A percentile compares a stretch with the other conserved stretches of the same genome.
These are phyloP conservation scores for Colletotrichum sp. DNA, from an alignment of 2,329 filamentous ascomycete genomes.

Conservation along the genomic window DNA sequence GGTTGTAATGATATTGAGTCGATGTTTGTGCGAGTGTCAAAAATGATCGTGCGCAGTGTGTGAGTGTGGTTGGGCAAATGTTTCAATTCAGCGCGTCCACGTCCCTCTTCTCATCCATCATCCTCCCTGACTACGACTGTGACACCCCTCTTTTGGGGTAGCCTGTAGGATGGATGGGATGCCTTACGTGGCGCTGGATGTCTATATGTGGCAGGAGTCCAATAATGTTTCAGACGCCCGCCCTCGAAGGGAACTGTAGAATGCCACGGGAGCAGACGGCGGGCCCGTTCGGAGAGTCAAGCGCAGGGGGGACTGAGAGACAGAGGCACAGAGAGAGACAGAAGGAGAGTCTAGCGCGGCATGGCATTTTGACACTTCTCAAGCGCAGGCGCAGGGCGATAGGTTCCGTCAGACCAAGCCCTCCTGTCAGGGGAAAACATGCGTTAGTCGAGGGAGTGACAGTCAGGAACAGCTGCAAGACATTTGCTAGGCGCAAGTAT, in stretches of 20 bases:
- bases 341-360: background rate
- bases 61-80: constrained; percentile 11
- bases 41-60: background rate
- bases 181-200: background rate
- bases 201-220: background rate
- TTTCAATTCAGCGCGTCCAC: constrained; percentile 9
- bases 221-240: background rate
- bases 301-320: background rate
- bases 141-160: background rate
- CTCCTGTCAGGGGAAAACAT: constrained; percentile 8
- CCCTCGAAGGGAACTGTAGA: background rate
- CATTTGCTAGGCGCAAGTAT: background rate
- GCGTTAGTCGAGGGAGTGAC: constrained; percentile 3
- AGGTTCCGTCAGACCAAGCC: background rate
- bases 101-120: background rate
- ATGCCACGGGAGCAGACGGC: background rate
- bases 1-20: background rate
- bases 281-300: background rate
- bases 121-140: background rate
- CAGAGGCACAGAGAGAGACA: background rate
- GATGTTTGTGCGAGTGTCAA: background rate
- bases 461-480: background rate
- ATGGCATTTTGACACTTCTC: background rate
- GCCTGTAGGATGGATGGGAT: background rate
- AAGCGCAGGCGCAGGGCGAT: background rate